Conservation (phyloP, 2,329 filamentous ascomycete species). For the Thelonectria blattea region DNA sequence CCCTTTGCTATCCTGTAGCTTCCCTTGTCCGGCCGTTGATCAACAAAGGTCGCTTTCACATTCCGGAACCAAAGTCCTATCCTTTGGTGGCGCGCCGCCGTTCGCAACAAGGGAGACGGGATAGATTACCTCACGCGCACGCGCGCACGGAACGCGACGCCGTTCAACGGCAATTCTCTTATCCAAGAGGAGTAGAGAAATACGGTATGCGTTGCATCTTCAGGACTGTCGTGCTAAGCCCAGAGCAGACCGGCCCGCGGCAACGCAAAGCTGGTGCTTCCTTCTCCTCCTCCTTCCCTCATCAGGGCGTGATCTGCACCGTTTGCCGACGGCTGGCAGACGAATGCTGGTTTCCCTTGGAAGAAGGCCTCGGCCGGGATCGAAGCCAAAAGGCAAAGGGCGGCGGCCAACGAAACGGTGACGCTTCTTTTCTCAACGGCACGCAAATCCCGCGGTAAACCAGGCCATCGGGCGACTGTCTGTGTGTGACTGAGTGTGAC, state of each 20-base stretch:
- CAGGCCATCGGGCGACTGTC: background rate
- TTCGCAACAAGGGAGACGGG: too few species aligned
- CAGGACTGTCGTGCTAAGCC: background rate
- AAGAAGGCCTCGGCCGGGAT: background rate
- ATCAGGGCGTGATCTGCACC: background rate
- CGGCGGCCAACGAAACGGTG: background rate
- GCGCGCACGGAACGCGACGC: background rate
- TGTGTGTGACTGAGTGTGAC: too few species aligned
- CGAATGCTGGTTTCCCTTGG: background rate
- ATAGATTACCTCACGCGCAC: background rate
- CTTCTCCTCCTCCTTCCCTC: too few species aligned
- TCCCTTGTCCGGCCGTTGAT: background rate
- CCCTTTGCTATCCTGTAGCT: background rate
- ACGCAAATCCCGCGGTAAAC: background rate
- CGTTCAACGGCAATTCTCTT: conserved; percentile 10
- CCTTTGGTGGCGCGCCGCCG: too few species aligned
- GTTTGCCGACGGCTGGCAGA: background rate
- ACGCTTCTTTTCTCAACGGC: background rate
- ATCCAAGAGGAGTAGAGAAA: background rate
- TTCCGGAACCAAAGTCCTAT: too few species aligned
- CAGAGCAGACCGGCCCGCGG: background rate
- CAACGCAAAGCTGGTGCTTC: background rate
- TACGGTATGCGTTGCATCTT: background rate
- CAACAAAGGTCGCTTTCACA: too few species aligned
- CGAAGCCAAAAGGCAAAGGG: background rate